Percentiles rank a stretch among this genome's conserved stretches.
Evolutionary conservation across 2,329 filamentous ascomycete genomes (phyloP).

Genomic region (Orbilia brochopaga): DNA sequence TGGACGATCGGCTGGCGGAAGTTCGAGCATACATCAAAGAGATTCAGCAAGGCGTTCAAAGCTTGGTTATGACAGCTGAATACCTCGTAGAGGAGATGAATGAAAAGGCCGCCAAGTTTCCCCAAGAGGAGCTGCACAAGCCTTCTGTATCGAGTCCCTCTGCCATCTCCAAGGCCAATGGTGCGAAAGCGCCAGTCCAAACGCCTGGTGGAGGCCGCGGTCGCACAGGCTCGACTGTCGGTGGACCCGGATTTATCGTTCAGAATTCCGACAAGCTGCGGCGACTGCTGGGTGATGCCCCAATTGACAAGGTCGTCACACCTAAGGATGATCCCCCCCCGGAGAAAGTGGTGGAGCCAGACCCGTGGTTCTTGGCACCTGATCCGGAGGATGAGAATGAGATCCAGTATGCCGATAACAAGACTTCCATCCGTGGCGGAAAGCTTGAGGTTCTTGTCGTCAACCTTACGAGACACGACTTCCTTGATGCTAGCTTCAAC

Average conservation of each 20-base stretch:
- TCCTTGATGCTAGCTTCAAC: conserved; percentile 92
- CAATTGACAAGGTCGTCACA: conserved; percentile 60
- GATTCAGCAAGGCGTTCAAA: conserved; percentile 82
- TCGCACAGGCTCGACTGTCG: conserved; percentile 35
- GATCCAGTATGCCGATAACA: conserved; percentile 78
- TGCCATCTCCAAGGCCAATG: conserved; percentile 10
- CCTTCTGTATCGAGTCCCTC: conserved; percentile 38
- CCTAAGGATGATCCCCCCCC: conserved; percentile 58
- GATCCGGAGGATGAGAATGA: conserved; percentile 77
- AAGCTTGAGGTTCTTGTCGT: conserved; percentile 88
- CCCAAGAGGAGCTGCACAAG: conserved; percentile 52
- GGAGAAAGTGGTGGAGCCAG: conserved; percentile 69
- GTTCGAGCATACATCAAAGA: conserved; percentile 70
- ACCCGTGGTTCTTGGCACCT: conserved; percentile 80
- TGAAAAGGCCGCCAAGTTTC: conserved; percentile 44
- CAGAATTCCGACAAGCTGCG: conserved; percentile 57
- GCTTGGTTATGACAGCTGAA: conserved; percentile 86
- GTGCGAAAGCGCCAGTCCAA: conserved; percentile 24
- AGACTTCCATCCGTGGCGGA: conserved; percentile 83
- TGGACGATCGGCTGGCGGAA: conserved; percentile 83
- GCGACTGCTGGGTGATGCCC: conserved; percentile 64
- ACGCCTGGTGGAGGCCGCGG: conserved; percentile 9
- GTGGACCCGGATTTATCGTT: conserved; percentile 25
- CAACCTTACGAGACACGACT: conserved; percentile 93
- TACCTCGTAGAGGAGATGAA: conserved; percentile 71